Evolutionary conservation across 352 stramenopile genomes (phyloP), one percentile per base, ranked within the genome.

Genomic region (Pythium scleroteichum): DNA sequence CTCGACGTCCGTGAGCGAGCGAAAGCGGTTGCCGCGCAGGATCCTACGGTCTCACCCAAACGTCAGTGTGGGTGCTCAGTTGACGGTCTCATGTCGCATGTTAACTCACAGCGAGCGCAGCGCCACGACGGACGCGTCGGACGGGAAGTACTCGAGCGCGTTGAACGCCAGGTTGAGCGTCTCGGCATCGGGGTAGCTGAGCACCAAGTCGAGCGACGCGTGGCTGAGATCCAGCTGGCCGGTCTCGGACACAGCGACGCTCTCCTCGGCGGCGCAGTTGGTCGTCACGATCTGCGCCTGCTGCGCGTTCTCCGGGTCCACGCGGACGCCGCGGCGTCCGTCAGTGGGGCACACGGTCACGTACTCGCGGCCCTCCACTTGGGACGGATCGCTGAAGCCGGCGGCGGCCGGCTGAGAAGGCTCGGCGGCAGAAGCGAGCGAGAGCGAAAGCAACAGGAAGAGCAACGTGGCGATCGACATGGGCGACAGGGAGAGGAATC

Each of bases 161-260:
- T 66, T 66, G 51, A 27, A 55, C 49, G 59, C 59, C 29, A 66
- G 48, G 33, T 66, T 59, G 29, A 66, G 59, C 26, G 49, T 59
- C 49, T 17, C 26, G 8, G 50, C 51, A 42, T 66, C 51, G 9
- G 59, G 59, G 27, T 66, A 66, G 33, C 59, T 66, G 2, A 59
- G 42, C 29, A 66, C 59, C 8, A 49, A 4, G 17, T 66, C 59
- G 17, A 66, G 23, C 2, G n/a, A 19, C 20, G 17, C 8, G 17
- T 17, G n/a, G 22, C 42, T 59, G 29, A 59, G 49, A 13, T 35
- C 38, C 17, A 66, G 59, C 19, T 10, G 53, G 23, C 22, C 20
- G 40, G 32, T 24, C 20, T 33, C 39, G 7, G 29, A 22, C 41
- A 66, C 49, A 16, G 41, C 17, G 40, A 59, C 40, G 23, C 32